Evolutionary conservation across 106 monocot genomes (phyloP).

Genomic region (Ottelia alismoides): DNA sequence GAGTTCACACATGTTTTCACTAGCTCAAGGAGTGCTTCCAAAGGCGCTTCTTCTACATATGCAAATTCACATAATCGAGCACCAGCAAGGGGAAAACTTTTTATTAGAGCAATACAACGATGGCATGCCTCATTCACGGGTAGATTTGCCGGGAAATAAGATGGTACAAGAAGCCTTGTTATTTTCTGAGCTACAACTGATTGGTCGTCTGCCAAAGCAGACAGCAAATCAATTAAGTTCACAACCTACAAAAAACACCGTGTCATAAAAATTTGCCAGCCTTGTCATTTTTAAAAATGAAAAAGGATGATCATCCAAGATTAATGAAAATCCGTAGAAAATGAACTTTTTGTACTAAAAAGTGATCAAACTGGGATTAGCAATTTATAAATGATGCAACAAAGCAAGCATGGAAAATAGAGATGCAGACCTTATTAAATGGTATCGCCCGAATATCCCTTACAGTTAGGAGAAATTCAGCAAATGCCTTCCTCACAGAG

Average conservation of each 20-base stretch:
- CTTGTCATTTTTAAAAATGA: no score
- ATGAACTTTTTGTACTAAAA: no score
- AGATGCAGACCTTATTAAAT: constrained; percentile 53
- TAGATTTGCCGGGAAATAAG: constrained; percentile 82
- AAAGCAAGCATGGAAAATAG: not conserved
- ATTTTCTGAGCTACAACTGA: constrained; percentile 65
- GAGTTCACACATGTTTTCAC: constrained; percentile 30
- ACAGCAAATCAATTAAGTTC: constrained; percentile 48
- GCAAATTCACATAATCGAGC: constrained; percentile 95
- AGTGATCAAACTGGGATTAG: no score
- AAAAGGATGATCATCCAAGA: not conserved
- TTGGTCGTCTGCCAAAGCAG: constrained; percentile 74
- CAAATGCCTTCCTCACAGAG: constrained; percentile 54
- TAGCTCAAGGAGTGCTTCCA: constrained; percentile 67
- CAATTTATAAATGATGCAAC: no score
- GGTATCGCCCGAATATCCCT: constrained; percentile 55
- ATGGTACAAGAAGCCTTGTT: constrained; percentile 68
- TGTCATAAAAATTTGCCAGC: no score
- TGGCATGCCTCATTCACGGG: constrained; percentile 49
- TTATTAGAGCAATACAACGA: constrained; percentile 67
- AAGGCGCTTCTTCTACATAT: constrained; percentile 60
- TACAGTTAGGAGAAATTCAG: constrained; percentile 72
- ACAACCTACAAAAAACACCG: constrained; percentile 52
- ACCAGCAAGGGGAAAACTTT: constrained; percentile 72
- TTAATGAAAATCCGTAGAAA: not conserved